Evolutionary conservation across 805 yeast genomes (phyloP).

Genomic region (Myxozyma udenii): DNA sequence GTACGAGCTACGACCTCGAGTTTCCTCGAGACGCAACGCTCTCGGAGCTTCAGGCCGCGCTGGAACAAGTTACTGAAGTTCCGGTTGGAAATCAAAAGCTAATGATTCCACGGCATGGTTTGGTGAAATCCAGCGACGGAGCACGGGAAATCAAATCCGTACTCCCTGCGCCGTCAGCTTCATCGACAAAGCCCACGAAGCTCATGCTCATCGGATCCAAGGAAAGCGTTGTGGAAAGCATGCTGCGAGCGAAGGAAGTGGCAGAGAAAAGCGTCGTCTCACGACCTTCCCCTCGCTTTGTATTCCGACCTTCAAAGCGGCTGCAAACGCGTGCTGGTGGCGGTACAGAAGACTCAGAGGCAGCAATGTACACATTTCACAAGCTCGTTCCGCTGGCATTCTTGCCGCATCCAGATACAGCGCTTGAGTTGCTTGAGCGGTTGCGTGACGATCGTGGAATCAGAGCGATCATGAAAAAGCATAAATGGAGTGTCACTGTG

Average conservation of each 20-base stretch:
- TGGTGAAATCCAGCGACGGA: conserved; percentile 18
- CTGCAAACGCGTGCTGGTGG: background rate
- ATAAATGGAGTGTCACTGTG: conserved; percentile 39
- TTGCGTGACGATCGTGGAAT: conserved; percentile 40
- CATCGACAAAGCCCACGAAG: conserved; percentile 20
- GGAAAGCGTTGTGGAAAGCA: conserved; percentile 27
- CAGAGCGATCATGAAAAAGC: conserved; percentile 38
- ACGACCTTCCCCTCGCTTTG: background rate
- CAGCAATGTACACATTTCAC: conserved; percentile 36
- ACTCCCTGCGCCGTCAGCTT: conserved; percentile 18
- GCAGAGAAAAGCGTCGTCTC: conserved; percentile 15
- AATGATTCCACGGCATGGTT: conserved; percentile 34
- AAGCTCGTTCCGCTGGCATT: conserved; percentile 35
- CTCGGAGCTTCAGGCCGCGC: conserved; percentile 30
- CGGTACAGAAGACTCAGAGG: background rate
- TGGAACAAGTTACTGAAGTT: conserved; percentile 34
- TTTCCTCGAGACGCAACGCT: conserved; percentile 17
- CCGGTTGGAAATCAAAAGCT: conserved; percentile 37
- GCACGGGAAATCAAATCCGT: conserved; percentile 19
- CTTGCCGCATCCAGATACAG: conserved; percentile 37
- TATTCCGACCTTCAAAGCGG: background rate
- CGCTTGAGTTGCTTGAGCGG: conserved; percentile 35
- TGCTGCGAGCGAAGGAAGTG: background rate
- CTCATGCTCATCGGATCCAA: conserved; percentile 38
- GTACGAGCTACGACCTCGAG: conserved; percentile 6